These are phyloP conservation scores for Psilocybe azurescens DNA, from an alignment of 768 basidiomycete species.

Conservation along the genomic window DNA sequence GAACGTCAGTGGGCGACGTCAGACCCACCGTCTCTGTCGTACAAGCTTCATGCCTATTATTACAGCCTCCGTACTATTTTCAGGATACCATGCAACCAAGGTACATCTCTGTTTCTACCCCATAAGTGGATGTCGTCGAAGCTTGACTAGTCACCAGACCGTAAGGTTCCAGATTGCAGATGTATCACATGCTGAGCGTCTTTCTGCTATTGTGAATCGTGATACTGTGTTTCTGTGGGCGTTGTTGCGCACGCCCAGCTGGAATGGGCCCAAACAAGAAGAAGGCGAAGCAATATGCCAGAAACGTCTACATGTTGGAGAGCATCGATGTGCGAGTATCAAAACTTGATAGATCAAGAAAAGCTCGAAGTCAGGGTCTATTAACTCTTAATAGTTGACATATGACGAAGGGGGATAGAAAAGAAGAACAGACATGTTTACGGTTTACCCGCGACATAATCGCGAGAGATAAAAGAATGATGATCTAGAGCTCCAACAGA, in stretches of 20 bases:
- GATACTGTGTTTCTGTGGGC: not conserved
- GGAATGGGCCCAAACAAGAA: not conserved
- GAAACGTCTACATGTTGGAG: not conserved
- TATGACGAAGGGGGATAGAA: not conserved
- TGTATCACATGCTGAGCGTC: not conserved
- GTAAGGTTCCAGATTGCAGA: not conserved
- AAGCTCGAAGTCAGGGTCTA: not conserved
- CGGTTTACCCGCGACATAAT: not conserved
- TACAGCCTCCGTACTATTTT: too few species aligned
- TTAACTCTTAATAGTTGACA: not conserved
- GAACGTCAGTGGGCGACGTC: not conserved
- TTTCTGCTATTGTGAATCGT: not conserved
- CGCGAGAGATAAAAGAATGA: not conserved
- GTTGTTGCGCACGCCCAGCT: not conserved
- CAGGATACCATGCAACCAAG: too few species aligned
- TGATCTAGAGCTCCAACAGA: not conserved
- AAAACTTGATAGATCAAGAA: not conserved
- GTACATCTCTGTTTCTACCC: too few species aligned
- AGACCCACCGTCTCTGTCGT: not conserved
- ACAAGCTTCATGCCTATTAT: not conserved
- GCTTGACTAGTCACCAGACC: not conserved
- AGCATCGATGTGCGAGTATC: not conserved
- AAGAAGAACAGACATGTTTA: not conserved
- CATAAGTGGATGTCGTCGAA: not conserved
- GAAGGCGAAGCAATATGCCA: not conserved